phyloP scores from a whole-genome alignment of 306 rosid species.

The Vigna unguiculata region DNA sequence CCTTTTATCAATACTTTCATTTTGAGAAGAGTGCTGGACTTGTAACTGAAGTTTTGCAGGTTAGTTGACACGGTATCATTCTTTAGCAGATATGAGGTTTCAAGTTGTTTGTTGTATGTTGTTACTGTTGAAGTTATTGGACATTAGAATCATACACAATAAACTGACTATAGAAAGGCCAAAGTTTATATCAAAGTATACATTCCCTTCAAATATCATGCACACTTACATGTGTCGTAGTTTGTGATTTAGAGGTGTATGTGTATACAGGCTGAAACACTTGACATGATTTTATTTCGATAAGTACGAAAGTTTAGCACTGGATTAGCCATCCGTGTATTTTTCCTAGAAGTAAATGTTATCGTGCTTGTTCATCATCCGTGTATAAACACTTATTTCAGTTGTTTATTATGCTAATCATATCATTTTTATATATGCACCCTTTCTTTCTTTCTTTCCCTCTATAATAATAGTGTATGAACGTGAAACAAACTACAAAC shows the following conservation, averaged over 20 bases:
- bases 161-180: constrained; percentile 32
- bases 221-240: constrained; percentile 13
- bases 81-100: constrained; percentile 34
- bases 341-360: constrained; percentile 10
- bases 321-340: neutral
- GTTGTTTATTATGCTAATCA: neutral
- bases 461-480: neutral
- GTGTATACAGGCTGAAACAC: constrained; percentile 17
- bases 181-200: constrained; percentile 7
- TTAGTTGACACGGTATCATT: constrained; percentile 38
- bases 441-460: constrained; percentile 29
- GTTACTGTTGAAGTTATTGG: constrained; percentile 30
- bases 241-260: constrained; percentile 5
- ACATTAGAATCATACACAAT: constrained; percentile 6
- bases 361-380: constrained; percentile 20
- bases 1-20: constrained; percentile 37
- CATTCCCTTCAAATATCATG: constrained; percentile 26
- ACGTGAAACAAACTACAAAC: neutral
- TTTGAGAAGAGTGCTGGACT: constrained; percentile 46
- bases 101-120: constrained; percentile 42
- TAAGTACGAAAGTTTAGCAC: constrained; percentile 13
- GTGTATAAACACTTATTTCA: constrained; percentile 1
- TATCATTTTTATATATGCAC: neutral
- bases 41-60: constrained; percentile 46
- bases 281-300: constrained; percentile 8